These are phyloP conservation scores for Fusarium annulatum DNA, from an alignment of 2,329 filamentous ascomycete species.

Conservation along the genomic window DNA sequence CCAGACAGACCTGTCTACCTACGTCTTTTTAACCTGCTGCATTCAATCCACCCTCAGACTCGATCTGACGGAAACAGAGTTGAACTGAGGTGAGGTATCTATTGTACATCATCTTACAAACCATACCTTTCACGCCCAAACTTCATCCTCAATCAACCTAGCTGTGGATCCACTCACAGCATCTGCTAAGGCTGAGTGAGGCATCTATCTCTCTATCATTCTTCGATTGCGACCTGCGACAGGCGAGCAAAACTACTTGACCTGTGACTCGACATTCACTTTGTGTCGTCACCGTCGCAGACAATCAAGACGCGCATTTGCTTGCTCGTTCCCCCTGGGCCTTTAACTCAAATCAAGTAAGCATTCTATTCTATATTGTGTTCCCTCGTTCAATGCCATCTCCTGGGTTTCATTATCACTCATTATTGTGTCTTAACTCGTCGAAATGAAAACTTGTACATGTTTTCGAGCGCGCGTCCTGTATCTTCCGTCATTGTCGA, in stretches of 20 bases:
- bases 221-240: constrained; percentile 22
- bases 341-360: constrained; percentile 21
- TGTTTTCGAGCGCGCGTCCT: constrained; percentile 26
- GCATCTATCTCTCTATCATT: constrained; percentile 3
- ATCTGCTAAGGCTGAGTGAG: constrained; percentile 19
- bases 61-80: constrained; percentile 25
- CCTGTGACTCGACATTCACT: constrained; percentile 10
- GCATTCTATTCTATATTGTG: constrained; percentile 15
- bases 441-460: constrained; percentile 3
- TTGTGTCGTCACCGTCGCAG: constrained; percentile 37
- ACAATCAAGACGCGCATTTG: constrained; percentile 34
- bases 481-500: constrained; percentile 34
- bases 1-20: constrained; percentile 21
- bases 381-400: neutral
- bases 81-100: constrained; percentile 28
- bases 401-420: neutral
- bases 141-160: constrained; percentile 25
- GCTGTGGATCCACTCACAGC: constrained; percentile 44
- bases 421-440: neutral
- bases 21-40: constrained; percentile 5
- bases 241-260: constrained; percentile 4
- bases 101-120: constrained; percentile 39
- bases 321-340: constrained; percentile 21
- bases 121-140: neutral
- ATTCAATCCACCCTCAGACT: constrained; percentile 36